phyloP scores from a whole-genome alignment of 768 basidiomycete genomes.

The Lactifluus volemus region DNA sequence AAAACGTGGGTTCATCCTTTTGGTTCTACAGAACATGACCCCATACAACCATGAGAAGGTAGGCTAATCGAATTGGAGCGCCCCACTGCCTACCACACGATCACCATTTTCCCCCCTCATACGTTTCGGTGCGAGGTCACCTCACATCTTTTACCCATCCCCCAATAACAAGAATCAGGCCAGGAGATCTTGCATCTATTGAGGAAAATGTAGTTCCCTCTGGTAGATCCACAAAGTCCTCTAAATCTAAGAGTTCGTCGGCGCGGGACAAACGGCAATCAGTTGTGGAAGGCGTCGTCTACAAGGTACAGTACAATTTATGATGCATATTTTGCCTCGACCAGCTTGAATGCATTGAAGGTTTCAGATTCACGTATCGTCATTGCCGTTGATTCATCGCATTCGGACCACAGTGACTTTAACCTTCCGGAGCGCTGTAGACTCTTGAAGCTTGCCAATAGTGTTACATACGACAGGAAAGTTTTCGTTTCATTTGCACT shows the following conservation, averaged over 20 bases:
- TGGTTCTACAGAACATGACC: not conserved
- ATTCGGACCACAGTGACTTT: constrained; percentile 51
- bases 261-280: constrained; percentile 16
- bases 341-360: constrained; percentile 28
- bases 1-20: constrained; percentile 53
- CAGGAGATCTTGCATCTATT: constrained; percentile 84
- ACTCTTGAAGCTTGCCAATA: constrained; percentile 84
- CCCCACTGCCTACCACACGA: constrained; percentile 69
- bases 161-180: constrained; percentile 33
- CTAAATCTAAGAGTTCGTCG: constrained; percentile 40
- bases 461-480: constrained; percentile 82
- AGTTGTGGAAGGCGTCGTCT: constrained; percentile 73
- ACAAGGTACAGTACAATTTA: constrained; percentile 43
- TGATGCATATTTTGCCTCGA: not conserved
- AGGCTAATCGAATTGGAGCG: constrained; percentile 85
- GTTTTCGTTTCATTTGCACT: not conserved
- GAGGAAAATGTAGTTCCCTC: constrained; percentile 53
- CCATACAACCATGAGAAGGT: constrained; percentile 27
- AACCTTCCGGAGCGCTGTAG: constrained; percentile 82
- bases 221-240: constrained; percentile 31
- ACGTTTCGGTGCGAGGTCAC: constrained; percentile 51
- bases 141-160: not conserved
- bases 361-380: constrained; percentile 76
- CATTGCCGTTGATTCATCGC: constrained; percentile 63
- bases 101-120: constrained; percentile 72